Percentiles rank a stretch among this genome's conserved stretches.
These are phyloP conservation scores for Acacia acuminata DNA, from an alignment of 306 rosid species.

Conservation along the genomic window DNA sequence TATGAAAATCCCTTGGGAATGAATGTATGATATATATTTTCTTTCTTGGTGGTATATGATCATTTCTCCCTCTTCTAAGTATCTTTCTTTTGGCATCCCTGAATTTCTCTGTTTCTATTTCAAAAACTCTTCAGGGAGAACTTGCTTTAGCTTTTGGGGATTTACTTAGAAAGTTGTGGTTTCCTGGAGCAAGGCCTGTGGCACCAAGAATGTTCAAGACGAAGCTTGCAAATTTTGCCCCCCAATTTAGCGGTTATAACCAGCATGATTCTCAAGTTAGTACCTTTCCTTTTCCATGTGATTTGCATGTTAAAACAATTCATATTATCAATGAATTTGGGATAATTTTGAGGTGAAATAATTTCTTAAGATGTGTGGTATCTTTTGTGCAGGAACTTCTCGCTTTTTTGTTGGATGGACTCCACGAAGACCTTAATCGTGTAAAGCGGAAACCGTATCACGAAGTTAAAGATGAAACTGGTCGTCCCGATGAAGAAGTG, in stretches of 20 bases:
- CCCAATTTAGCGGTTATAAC: slow-evolving; percentile 80
- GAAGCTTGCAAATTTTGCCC: slow-evolving; percentile 73
- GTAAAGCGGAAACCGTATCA: slow-evolving; percentile 78
- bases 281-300: slow-evolving; percentile 8
- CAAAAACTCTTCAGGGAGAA: slow-evolving; percentile 63
- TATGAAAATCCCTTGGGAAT: slow-evolving; percentile 79
- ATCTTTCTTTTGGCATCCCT: slow-evolving; percentile 8
- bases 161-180: slow-evolving; percentile 79
- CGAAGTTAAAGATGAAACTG: slow-evolving; percentile 79
- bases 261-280: slow-evolving; percentile 96
- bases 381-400: slow-evolving; percentile 66
- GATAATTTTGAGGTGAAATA: neutral
- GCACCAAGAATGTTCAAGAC: slow-evolving; percentile 69
- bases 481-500: slow-evolving; percentile 71
- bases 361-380: neutral
- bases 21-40: slow-evolving; percentile 55
- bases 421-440: slow-evolving; percentile 90
- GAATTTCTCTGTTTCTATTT: neutral
- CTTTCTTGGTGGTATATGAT: slow-evolving; percentile 19
- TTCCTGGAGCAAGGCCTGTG: slow-evolving; percentile 65
- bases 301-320: slow-evolving; percentile 3
- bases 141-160: slow-evolving; percentile 90
- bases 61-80: neutral
- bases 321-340: neutral
- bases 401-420: slow-evolving; percentile 91